Evolutionary conservation across 2,329 filamentous ascomycete species (phyloP).

Genomic region (Aspergillus sp.): DNA sequence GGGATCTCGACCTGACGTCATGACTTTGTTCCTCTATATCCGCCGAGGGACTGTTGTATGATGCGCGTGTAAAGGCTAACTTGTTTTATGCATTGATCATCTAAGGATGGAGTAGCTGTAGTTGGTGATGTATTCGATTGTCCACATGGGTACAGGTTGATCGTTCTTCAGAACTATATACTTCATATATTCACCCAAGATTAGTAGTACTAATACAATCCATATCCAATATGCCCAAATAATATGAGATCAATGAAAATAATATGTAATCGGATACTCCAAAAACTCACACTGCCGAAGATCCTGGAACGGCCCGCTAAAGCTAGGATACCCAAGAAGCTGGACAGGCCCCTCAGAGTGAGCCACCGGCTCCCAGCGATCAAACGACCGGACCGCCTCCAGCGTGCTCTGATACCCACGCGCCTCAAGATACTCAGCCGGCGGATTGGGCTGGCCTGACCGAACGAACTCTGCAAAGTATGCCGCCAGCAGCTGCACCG

Average conservation of each 20-base stretch:
- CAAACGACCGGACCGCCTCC: constrained; percentile 39
- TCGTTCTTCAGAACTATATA: too few species aligned
- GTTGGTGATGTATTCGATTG: too few species aligned
- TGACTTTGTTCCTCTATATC: background rate
- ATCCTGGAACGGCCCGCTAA: constrained; percentile 46
- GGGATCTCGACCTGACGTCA: background rate
- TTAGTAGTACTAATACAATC: background rate
- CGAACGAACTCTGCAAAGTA: constrained; percentile 54
- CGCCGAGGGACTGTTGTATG: background rate
- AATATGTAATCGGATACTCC: constrained; percentile 41
- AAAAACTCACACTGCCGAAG: constrained; percentile 50
- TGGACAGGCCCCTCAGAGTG: constrained; percentile 34
- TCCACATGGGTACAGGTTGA: too few species aligned
- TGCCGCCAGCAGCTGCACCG: constrained; percentile 43
- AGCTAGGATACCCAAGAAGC: constrained; percentile 48
- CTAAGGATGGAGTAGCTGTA: background rate
- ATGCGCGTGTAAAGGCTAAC: background rate
- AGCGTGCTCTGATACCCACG: constrained; percentile 47
- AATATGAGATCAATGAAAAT: constrained; percentile 2
- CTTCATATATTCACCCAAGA: background rate
- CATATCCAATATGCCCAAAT: background rate
- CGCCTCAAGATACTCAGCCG: constrained; percentile 42
- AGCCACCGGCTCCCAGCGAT: constrained; percentile 10
- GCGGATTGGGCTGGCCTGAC: constrained; percentile 52
- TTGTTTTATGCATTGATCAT: background rate